Conservation (phyloP, 148 eudicot species). For the Amaranthus cruentus region DNA sequence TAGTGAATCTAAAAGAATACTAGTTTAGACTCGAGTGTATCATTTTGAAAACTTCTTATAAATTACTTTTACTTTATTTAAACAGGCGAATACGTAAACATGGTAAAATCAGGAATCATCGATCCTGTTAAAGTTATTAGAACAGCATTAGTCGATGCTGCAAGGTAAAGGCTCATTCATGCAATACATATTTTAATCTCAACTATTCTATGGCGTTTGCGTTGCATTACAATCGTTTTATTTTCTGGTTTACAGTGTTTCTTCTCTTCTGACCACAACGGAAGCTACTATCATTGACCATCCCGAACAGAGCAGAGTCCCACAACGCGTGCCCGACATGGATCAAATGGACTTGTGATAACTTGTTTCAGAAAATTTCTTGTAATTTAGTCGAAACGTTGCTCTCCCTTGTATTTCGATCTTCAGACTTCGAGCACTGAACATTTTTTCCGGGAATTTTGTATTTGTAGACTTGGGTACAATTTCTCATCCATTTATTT, state of each 20-base stretch:
- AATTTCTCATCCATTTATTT: not conserved
- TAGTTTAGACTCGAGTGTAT: too few relatives aligned
- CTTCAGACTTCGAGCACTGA: not conserved
- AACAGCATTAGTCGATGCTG: conserved; percentile 92
- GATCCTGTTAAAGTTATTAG: conserved; percentile 95
- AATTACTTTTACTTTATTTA: too few relatives aligned
- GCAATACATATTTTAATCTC: not conserved
- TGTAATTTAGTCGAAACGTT: not conserved
- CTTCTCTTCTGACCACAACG: conserved; percentile 76
- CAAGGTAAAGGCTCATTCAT: conserved; percentile 49
- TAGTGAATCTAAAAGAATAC: too few relatives aligned
- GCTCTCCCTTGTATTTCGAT: not conserved
- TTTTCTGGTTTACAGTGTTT: conserved; percentile 44
- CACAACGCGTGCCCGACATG: conserved; percentile 72
- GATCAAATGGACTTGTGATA: conserved; percentile 50
- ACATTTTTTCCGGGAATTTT: not conserved
- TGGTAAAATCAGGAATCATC: conserved; percentile 85
- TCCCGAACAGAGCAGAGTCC: conserved; percentile 45
- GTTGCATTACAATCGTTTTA: not conserved
- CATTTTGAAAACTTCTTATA: too few relatives aligned
- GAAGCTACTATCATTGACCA: conserved; percentile 65
- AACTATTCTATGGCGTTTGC: not conserved
- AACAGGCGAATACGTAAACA: conserved; percentile 74
- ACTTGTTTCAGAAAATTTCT: not conserved
- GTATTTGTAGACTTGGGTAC: not conserved